phyloP scores from a whole-genome alignment of 2,329 filamentous ascomycete genomes.

The Boeremia lycopersici region DNA sequence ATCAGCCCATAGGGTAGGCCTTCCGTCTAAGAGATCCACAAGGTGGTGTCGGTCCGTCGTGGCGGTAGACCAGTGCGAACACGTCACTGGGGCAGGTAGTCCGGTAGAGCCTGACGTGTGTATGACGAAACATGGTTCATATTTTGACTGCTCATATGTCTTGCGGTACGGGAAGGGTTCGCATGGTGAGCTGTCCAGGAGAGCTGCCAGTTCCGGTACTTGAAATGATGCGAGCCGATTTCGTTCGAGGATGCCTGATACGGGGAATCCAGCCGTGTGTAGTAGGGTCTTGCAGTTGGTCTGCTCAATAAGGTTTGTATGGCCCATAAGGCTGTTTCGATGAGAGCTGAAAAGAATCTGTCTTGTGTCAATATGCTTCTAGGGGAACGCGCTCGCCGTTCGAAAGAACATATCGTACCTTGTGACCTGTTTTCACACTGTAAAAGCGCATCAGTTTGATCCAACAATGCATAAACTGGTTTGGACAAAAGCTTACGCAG shows the following conservation, averaged over 20 bases:
- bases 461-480: neutral
- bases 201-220: constrained; percentile 33
- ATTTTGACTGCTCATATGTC: constrained; percentile 38
- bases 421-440: constrained; percentile 53
- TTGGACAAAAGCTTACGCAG: constrained; percentile 30
- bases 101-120: constrained; percentile 49
- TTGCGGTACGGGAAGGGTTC: constrained; percentile 30
- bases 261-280: constrained; percentile 30
- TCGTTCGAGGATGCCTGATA: constrained; percentile 30
- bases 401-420: constrained; percentile 21
- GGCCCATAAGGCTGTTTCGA: constrained; percentile 33
- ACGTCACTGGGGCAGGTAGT: constrained; percentile 46
- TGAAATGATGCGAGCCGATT: constrained; percentile 31
- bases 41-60: constrained; percentile 27
- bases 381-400: neutral
- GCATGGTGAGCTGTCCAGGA: constrained; percentile 24
- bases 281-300: constrained; percentile 37
- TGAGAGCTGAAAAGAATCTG: constrained; percentile 37
- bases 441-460: neutral
- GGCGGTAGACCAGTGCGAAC: constrained; percentile 30
- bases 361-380: neutral
- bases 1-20: constrained; percentile 24
- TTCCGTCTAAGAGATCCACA: constrained; percentile 24
- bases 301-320: constrained; percentile 32
- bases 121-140: constrained; percentile 42